Evolutionary conservation across 306 rosid genomes (phyloP).

Genomic region (Lotus japonicus): DNA sequence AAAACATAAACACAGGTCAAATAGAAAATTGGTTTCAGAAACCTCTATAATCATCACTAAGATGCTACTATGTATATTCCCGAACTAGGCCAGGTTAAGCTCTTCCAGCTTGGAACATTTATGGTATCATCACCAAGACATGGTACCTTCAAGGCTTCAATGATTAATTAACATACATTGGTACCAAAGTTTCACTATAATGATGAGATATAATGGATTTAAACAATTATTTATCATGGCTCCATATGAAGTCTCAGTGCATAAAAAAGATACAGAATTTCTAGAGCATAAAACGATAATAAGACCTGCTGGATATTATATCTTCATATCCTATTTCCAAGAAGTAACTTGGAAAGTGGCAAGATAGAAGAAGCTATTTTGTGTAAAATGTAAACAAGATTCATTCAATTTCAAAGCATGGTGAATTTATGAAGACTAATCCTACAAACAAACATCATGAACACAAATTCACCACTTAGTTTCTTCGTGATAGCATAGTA

Average conservation of each 20-base stretch:
- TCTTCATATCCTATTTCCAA: background rate
- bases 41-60: background rate
- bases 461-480: background rate
- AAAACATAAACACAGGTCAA: background rate
- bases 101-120: background rate
- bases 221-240: no score
- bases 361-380: background rate
- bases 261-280: no score
- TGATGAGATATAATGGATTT: no score
- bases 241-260: no score
- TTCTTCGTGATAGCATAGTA: background rate
- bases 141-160: no score
- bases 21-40: background rate
- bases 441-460: background rate
- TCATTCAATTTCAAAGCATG: background rate
- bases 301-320: background rate
- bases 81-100: background rate
- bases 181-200: no score
- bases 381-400: background rate
- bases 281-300: no score
- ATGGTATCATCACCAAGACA: no score
- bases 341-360: background rate
- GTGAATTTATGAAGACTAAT: background rate
- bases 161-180: no score
- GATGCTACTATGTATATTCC: background rate